These are phyloP conservation scores for Pleodorina starrii DNA, from an alignment of 139 green algal species.

Conservation along the genomic window DNA sequence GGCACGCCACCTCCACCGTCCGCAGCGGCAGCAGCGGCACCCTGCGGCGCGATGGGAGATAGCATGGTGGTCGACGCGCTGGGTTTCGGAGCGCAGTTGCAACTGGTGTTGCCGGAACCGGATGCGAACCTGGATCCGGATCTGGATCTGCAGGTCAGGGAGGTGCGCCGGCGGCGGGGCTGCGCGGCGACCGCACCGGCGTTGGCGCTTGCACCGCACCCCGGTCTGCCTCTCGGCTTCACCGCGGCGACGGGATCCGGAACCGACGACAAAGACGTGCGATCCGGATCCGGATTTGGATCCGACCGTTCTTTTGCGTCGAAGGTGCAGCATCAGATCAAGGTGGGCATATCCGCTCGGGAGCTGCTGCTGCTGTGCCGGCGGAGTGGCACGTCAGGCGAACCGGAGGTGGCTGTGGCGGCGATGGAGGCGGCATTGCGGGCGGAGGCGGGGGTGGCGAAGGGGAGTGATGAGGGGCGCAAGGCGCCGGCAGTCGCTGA, in stretches of 20 bases:
- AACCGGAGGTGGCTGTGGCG: too few species aligned
- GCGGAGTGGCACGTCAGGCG: too few species aligned
- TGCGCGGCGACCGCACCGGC: not conserved
- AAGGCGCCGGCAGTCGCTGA: not conserved
- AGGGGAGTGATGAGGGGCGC: too few species aligned
- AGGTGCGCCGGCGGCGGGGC: not conserved
- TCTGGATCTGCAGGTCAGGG: not conserved
- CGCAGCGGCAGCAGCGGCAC: not conserved
- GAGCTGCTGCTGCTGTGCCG: too few species aligned
- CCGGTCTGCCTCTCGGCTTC: not conserved
- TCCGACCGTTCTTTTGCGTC: too few species aligned
- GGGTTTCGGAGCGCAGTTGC: constrained; percentile 4
- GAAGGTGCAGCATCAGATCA: too few species aligned
- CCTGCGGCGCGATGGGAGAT: not conserved
- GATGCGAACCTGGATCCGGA: not conserved
- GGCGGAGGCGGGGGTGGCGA: too few species aligned
- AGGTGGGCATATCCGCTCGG: not conserved
- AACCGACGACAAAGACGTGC: too few species aligned
- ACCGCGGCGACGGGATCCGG: too few species aligned
- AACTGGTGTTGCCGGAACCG: not conserved
- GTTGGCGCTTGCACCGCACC: not conserved
- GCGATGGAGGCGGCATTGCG: too few species aligned
- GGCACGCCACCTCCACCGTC: not conserved
- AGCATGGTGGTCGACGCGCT: constrained; percentile 27
- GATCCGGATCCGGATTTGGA: too few species aligned